Evolutionary conservation across 2,329 filamentous ascomycete genomes (phyloP).

Genomic region (Penicillium fuscoglaucum): DNA sequence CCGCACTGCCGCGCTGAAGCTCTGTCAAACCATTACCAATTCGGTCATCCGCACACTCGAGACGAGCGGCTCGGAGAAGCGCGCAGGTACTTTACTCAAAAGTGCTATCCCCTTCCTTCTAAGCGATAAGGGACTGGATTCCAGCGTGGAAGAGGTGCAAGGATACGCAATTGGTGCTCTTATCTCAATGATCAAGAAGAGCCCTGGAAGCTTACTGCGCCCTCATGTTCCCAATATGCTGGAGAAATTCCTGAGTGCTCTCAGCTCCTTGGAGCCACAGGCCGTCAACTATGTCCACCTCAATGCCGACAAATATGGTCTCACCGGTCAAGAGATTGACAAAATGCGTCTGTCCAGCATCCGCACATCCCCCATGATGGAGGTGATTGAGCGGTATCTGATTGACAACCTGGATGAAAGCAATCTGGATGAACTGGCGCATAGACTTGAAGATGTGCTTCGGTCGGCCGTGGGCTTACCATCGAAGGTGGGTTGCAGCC

Average conservation of each 20-base stretch:
- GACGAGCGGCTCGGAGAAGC: slow-evolving; percentile 65
- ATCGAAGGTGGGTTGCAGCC: slow-evolving; percentile 87
- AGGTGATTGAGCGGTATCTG: slow-evolving; percentile 79
- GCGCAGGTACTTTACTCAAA: slow-evolving; percentile 75
- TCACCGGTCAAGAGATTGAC: slow-evolving; percentile 87
- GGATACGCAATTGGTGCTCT: slow-evolving; percentile 79
- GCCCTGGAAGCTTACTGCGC: slow-evolving; percentile 70
- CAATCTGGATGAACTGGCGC: slow-evolving; percentile 73
- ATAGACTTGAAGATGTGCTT: slow-evolving; percentile 73
- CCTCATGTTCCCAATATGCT: slow-evolving; percentile 81
- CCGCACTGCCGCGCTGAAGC: slow-evolving; percentile 72
- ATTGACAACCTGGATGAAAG: slow-evolving; percentile 77
- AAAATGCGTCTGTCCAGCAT: slow-evolving; percentile 79
- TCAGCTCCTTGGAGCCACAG: slow-evolving; percentile 87
- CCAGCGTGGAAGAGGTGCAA: slow-evolving; percentile 82
- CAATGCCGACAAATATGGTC: slow-evolving; percentile 77
- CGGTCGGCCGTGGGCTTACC: slow-evolving; percentile 86
- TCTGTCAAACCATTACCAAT: slow-evolving; percentile 82
- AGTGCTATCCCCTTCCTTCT: slow-evolving; percentile 88
- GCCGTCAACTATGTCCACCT: slow-evolving; percentile 90
- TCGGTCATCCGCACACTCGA: slow-evolving; percentile 83
- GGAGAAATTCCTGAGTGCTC: slow-evolving; percentile 73
- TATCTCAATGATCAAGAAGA: slow-evolving; percentile 85
- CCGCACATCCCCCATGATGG: slow-evolving; percentile 82
- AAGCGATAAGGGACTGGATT: slow-evolving; percentile 86